Evolutionary conservation across 225 moss, liverwort and hornwort species (phyloP), one percentile per base, ranked within the genome.

Genomic region (Polytrichum formosum): DNA sequence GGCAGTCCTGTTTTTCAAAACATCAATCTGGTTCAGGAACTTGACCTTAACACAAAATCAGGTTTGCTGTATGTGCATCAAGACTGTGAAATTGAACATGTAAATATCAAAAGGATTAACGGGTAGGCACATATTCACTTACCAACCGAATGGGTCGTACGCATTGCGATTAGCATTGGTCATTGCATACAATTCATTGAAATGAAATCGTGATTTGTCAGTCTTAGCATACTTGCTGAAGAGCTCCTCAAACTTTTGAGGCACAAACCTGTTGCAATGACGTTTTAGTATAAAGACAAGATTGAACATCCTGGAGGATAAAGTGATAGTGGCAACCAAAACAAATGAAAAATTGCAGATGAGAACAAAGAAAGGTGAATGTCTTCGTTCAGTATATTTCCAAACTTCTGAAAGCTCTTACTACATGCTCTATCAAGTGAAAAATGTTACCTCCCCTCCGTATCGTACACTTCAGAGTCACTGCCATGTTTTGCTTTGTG

Each of bases 401-500:
- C 19, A 56, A 56, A 31, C 31, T 6, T 7, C 1, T 56, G 56
- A 6, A 56, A 18, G 56, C 56, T 56, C 6, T 20, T 56, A 56
- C 18, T 18, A 56, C 23, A n/a, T 61, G 61, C 61, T 21, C 21
- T n/a, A 61, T 61, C 10, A 26, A 8, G 26, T 61, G n/a, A 56
- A 17, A 56, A 56, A 56, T 20, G 1, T 10, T 56, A 91, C 89
- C 94, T 87, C 69, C 94, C 94, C 84, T 94, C 94, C 0, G 81
- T 88, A 68, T 94, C 94, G 46, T 90, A 94, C 6, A 90, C 75
- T 67, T 81, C 92, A 6, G 90, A 66, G 56, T 94, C 94, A 74
- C 92, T 90, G 20, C 90, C 94, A 70, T 94, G 94, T 75, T 94
- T 92, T 54, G 72, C 83, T 72, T 80, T 87, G 68, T 94, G 92